These are phyloP conservation scores for Fusarium torulosum DNA, from an alignment of 2,329 filamentous ascomycete species.

Conservation along the genomic window DNA sequence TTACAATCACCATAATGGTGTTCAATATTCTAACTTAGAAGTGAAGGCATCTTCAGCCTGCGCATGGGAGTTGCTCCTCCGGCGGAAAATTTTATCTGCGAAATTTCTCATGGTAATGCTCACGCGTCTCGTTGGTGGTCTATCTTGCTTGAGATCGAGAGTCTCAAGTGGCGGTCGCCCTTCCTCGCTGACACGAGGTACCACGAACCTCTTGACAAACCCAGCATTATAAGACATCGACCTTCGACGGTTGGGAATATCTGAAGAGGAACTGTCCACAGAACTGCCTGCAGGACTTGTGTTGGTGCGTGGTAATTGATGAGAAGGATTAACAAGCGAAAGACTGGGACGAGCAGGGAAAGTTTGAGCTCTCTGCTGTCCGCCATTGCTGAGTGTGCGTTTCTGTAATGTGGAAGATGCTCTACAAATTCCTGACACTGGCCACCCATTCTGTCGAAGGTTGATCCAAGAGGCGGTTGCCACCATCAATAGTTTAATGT, in stretches of 20 bases:
- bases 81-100: conserved; percentile 49
- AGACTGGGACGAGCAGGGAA: conserved; percentile 40
- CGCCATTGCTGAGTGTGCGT: conserved; percentile 41
- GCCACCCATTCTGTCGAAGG: conserved; percentile 54
- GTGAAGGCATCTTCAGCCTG: conserved; percentile 44
- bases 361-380: conserved; percentile 38
- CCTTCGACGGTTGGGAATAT: conserved; percentile 41
- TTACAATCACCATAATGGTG: conserved; percentile 38
- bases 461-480: conserved; percentile 56
- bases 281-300: conserved; percentile 38
- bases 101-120: conserved; percentile 48
- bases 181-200: conserved; percentile 44
- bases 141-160: conserved; percentile 41
- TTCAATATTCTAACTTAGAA: conserved; percentile 46
- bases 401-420: conserved; percentile 45
- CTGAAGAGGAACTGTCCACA: conserved; percentile 32
- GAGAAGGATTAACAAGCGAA: conserved; percentile 26
- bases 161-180: conserved; percentile 41
- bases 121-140: conserved; percentile 44
- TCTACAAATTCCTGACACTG: conserved; percentile 50
- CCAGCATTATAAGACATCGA: conserved; percentile 46
- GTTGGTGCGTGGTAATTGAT: conserved; percentile 31
- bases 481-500: conserved; percentile 55
- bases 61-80: conserved; percentile 47
- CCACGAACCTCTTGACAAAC: conserved; percentile 45